Evolutionary conservation across 345 rosid genomes (phyloP).

Genomic region (Lenwebbia sp.): DNA sequence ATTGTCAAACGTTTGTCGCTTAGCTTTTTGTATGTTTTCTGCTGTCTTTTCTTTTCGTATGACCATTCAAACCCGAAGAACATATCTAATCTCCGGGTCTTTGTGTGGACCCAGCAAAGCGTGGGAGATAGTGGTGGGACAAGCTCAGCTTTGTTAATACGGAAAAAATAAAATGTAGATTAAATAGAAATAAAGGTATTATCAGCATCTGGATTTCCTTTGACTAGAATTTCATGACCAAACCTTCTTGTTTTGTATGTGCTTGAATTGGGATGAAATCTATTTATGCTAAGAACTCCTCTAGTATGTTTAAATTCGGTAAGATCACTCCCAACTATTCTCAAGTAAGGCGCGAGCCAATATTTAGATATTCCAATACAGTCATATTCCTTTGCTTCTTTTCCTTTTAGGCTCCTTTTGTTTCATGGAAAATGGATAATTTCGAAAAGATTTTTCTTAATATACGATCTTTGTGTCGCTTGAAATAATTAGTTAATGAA

Average conservation of each 20-base stretch:
- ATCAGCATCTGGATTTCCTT: neutral
- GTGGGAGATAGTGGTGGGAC: neutral
- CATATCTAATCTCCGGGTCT: neutral
- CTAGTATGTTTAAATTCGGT: neutral
- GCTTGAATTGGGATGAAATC: neutral
- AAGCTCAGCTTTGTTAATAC: neutral
- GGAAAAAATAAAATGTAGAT: too few species aligned
- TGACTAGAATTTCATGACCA: neutral
- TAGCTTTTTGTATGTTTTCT: neutral
- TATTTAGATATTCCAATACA: too few species aligned
- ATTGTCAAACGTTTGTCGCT: neutral
- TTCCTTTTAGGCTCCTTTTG: too few species aligned
- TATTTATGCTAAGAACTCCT: neutral
- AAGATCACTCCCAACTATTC: neutral
- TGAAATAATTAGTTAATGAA: too few species aligned
- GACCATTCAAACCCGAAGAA: neutral
- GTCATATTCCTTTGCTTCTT: too few species aligned
- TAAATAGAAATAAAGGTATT: neutral
- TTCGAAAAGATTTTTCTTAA: too few species aligned
- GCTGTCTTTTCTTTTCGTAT: neutral
- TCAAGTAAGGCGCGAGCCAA: too few species aligned
- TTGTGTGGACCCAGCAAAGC: neutral
- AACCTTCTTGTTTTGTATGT: neutral
- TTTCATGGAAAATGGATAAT: too few species aligned
- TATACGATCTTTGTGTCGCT: too few species aligned